Base-by-base conservation (phyloP, 441 rosid genomes). In the Melastoma candidum region DNA sequence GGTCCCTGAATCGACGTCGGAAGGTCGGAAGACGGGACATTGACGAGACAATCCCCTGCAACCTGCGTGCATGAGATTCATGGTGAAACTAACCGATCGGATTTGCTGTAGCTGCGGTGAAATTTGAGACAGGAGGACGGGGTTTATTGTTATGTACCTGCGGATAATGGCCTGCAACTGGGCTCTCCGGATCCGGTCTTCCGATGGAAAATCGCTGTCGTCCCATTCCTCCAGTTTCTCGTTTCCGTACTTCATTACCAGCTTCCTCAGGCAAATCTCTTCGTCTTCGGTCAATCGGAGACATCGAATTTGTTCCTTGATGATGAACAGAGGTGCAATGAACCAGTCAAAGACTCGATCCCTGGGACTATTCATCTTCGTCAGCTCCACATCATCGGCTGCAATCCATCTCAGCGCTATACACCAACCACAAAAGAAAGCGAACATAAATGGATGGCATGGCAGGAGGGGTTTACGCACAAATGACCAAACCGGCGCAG, bases 111-210 rank as follows among this genome's bases (percentile, higher is more conserved):
- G 43, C 14, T 54, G 26, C 12, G 2, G 25, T 1, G 14, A 17
- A 39, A 47, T 36, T 13, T 12, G 17, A 13, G 27, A 48, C 46
- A 2, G 44, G 11, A 22, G 22, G 22, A 26, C 4, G 1, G 27
- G 17, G 1, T 29, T 29, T 29, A 29, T 41, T 43, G 26, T 11
- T 4, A 26, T 22, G 13, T 63, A 81, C 96, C 96, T 81, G 74
- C 95, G 76, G 4, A 85, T 77, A 43, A 83, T 72, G 71, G 88
- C 95, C 65, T 90, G 93, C 58, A 87, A 63, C 68, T 83, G 96
- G n/a, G 90, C 93, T 71, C 75, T 83, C 63, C 81, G 77, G 41
- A 85, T 76, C 1, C 53, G 62, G 67, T 81, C 83, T 44, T 50
- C 24, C 2, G 88, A 80, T 10, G 93, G 83, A 64, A 80, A 90